These are phyloP conservation scores for Pestalotiopsis sp. DNA, from an alignment of 2,329 filamentous ascomycete species.

Conservation along the genomic window DNA sequence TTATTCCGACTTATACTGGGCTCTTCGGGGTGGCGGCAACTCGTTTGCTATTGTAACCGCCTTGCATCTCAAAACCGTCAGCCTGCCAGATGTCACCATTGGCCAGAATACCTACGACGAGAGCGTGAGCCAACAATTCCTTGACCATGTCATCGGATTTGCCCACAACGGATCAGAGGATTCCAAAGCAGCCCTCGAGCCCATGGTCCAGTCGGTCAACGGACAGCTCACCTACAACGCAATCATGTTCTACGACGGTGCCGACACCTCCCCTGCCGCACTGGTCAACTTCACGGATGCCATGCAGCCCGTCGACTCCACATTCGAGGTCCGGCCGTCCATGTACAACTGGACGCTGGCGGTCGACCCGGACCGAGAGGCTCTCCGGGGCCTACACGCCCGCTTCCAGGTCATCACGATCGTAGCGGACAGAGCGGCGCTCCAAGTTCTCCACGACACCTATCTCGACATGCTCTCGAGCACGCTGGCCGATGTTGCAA, in stretches of 20 bases:
- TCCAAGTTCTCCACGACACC: background rate
- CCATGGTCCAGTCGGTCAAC: background rate
- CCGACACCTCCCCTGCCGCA: background rate
- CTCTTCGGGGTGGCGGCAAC: background rate
- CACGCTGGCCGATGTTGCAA: background rate
- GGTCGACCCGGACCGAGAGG: background rate
- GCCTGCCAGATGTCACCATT: background rate
- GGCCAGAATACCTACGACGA: background rate
- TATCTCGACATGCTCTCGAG: background rate
- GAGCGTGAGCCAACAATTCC: background rate
- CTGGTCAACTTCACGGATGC: background rate
- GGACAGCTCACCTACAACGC: background rate
- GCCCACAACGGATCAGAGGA: background rate
- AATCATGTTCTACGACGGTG: background rate
- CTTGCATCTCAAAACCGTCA: background rate
- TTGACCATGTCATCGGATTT: background rate
- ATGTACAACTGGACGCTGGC: background rate
- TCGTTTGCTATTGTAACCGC: background rate
- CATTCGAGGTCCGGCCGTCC: background rate
- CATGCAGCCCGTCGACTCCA: background rate
- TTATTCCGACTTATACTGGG: conserved; percentile 1
- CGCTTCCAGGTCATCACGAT: background rate
- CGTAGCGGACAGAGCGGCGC: background rate
- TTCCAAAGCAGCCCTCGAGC: background rate
- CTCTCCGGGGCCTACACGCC: background rate